A percentile compares a stretch with the other conserved stretches of the same genome.
Evolutionary conservation across 805 yeast species (phyloP).

Genomic region (Candida glaebosa): DNA sequence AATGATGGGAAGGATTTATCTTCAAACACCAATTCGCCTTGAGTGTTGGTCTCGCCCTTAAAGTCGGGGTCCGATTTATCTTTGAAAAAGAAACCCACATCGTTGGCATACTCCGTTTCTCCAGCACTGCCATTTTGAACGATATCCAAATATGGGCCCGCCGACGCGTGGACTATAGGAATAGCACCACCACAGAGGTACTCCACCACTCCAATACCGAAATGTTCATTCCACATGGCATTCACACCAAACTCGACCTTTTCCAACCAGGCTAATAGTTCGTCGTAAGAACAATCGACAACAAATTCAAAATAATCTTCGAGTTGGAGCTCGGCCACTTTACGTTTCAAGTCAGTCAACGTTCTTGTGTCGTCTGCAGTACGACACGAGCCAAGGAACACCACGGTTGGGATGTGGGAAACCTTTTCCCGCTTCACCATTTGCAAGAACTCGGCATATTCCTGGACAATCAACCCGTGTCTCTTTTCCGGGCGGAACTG

Average conservation of each 20-base stretch:
- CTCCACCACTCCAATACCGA: slow-evolving; percentile 96
- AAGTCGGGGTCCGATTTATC: slow-evolving; percentile 72
- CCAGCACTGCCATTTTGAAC: slow-evolving; percentile 32
- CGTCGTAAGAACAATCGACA: slow-evolving; percentile 70
- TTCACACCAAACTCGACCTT: slow-evolving; percentile 75
- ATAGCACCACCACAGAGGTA: slow-evolving; percentile 81
- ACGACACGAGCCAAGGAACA: slow-evolving; percentile 84
- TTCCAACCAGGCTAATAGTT: slow-evolving; percentile 51
- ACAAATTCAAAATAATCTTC: slow-evolving; percentile 48
- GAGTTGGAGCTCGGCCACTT: slow-evolving; percentile 31
- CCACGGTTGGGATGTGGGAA: slow-evolving; percentile 47
- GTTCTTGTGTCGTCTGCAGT: slow-evolving; percentile 59
- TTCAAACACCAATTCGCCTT: slow-evolving; percentile 5
- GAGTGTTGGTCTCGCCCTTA: slow-evolving; percentile 8
- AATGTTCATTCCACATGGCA: slow-evolving; percentile 99
- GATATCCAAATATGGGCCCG: slow-evolving; percentile 90
- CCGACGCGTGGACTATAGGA: slow-evolving; percentile 91
- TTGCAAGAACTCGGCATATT: slow-evolving; percentile 56
- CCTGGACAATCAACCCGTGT: slow-evolving; percentile 63
- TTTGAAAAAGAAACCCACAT: slow-evolving; percentile 79
- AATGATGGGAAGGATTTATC: slow-evolving; percentile 39
- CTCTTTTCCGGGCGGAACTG: slow-evolving; percentile 96
- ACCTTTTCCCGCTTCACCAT: slow-evolving; percentile 8
- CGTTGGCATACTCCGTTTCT: slow-evolving; percentile 28
- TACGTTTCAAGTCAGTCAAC: slow-evolving; percentile 46